These are phyloP conservation scores for Arthrinium puccinioides DNA, from an alignment of 2,329 filamentous ascomycete species.

Conservation along the genomic window DNA sequence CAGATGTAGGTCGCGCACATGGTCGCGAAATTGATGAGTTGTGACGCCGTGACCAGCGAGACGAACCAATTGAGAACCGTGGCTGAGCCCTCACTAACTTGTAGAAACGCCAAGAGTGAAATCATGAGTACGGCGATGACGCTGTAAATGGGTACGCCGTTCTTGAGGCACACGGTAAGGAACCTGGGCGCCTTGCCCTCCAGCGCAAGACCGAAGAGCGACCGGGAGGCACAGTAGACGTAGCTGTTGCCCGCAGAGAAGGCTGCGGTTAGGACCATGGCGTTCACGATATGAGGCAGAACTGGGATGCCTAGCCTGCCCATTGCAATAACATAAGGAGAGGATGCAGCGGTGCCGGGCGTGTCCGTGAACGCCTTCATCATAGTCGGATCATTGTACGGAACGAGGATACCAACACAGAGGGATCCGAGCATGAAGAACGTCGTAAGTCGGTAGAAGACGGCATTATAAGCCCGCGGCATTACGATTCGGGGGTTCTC, in stretches of 20 bases:
- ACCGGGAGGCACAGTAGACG: slow-evolving; percentile 61
- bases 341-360: slow-evolving; percentile 61
- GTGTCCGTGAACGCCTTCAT: slow-evolving; percentile 50
- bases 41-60: slow-evolving; percentile 61
- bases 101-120: slow-evolving; percentile 65
- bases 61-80: slow-evolving; percentile 69
- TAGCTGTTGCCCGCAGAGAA: slow-evolving; percentile 63
- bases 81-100: slow-evolving; percentile 58
- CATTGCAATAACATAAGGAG: slow-evolving; percentile 63
- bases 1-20: slow-evolving; percentile 65
- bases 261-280: slow-evolving; percentile 60
- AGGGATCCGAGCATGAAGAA: slow-evolving; percentile 74
- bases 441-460: slow-evolving; percentile 68
- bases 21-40: slow-evolving; percentile 65
- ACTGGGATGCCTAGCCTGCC: slow-evolving; percentile 54
- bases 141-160: slow-evolving; percentile 68
- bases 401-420: slow-evolving; percentile 63
- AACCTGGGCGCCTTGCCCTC: slow-evolving; percentile 59
- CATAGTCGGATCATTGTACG: slow-evolving; percentile 59
- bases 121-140: slow-evolving; percentile 60
- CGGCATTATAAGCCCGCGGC: slow-evolving; percentile 68
- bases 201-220: slow-evolving; percentile 60
- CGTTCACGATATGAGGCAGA: slow-evolving; percentile 66
- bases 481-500: slow-evolving; percentile 63
- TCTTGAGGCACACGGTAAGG: slow-evolving; percentile 52